phyloP scores from a whole-genome alignment of 805 yeast genomes.

The Barnettozyma populi region DNA sequence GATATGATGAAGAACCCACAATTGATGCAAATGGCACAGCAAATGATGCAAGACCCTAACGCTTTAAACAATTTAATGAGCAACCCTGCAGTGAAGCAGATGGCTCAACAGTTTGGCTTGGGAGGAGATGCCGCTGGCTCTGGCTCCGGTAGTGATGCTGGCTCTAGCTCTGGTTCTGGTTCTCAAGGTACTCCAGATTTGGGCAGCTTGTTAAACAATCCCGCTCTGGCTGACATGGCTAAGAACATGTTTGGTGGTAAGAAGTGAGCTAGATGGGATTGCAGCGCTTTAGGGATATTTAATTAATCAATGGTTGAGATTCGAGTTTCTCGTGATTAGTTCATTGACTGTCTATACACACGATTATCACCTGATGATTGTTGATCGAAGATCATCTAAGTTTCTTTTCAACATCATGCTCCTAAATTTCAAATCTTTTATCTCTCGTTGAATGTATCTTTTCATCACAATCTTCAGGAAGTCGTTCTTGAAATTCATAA shows the following conservation, averaged over 20 bases:
- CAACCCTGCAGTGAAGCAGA: slow-evolving; percentile 74
- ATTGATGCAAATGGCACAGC: slow-evolving; percentile 82
- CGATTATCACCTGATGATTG: not conserved
- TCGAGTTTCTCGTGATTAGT: not conserved
- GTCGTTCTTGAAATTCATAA: slow-evolving; percentile 43
- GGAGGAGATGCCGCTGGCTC: slow-evolving; percentile 45
- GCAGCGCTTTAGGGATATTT: not conserved
- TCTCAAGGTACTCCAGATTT: slow-evolving; percentile 41
- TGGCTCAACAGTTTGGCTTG: slow-evolving; percentile 73
- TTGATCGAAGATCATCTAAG: slow-evolving; percentile 16
- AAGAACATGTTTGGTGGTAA: slow-evolving; percentile 49
- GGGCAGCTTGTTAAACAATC: slow-evolving; percentile 73
- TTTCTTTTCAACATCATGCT: slow-evolving; percentile 20
- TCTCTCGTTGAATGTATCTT: slow-evolving; percentile 27
- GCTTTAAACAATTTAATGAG: slow-evolving; percentile 69
- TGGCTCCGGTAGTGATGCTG: slow-evolving; percentile 1
- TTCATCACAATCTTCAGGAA: slow-evolving; percentile 35
- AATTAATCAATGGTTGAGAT: not conserved
- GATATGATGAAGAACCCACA: slow-evolving; percentile 87
- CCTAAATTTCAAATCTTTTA: slow-evolving; percentile 25
- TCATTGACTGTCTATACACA: not conserved
- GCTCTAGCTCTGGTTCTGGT: slow-evolving; percentile 11
- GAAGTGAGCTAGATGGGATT: not conserved
- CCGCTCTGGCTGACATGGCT: slow-evolving; percentile 69
- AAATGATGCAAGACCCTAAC: slow-evolving; percentile 79